Conservation (phyloP, 306 rosid genomes). For the Quercus parvula region DNA sequence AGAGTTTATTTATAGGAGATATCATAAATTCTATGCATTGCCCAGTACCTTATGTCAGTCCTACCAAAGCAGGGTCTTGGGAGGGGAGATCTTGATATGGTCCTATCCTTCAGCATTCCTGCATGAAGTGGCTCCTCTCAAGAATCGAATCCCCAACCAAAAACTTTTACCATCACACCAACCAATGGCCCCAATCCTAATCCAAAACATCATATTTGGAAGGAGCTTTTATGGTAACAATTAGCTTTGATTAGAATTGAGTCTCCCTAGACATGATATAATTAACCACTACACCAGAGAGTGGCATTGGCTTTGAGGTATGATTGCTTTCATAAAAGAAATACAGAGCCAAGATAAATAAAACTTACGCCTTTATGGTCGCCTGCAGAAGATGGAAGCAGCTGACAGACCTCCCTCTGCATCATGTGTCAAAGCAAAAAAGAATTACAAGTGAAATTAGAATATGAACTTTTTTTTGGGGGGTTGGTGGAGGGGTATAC, state of each 20-base stretch:
- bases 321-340: neutral
- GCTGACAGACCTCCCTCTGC: slow-evolving; percentile 90
- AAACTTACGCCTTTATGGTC: slow-evolving; percentile 73
- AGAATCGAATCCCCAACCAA: neutral
- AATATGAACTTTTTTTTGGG: neutral
- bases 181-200: neutral
- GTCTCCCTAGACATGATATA: neutral
- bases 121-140: neutral
- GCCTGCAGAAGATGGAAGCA: slow-evolving; percentile 67
- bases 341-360: slow-evolving; percentile 11
- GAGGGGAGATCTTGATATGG: neutral
- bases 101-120: neutral
- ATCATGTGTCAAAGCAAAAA: slow-evolving; percentile 26
- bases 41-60: neutral
- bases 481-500: neutral
- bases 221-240: neutral
- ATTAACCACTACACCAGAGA: neutral
- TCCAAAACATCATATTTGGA: neutral
- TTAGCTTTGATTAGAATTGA: neutral
- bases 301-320: neutral
- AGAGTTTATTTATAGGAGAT: neutral
- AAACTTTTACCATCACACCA: neutral
- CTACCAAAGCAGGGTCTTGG: neutral
- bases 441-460: slow-evolving; percentile 3
- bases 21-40: neutral